Evolutionary conservation across 108 stramenopile species (phyloP).

Genomic region (Cyclostephanos tholiformis): DNA sequence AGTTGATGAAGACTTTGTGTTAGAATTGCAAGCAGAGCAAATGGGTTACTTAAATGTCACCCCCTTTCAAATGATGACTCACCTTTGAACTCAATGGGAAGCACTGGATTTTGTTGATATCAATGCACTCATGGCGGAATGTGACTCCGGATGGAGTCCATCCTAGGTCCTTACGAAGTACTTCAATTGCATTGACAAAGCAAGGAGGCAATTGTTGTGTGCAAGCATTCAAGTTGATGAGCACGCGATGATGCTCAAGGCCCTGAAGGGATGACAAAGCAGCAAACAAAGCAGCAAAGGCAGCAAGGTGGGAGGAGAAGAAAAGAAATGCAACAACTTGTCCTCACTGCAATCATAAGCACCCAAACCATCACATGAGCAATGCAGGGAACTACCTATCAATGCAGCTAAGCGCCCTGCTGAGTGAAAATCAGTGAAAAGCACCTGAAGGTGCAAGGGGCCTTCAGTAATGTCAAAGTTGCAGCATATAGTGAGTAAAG

Average conservation of each 20-base stretch:
- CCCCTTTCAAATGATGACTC: neutral
- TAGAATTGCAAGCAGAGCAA: neutral
- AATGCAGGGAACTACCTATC: too few species aligned
- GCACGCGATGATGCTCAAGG: neutral
- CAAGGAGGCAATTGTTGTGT: neutral
- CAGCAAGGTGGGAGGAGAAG: too few species aligned
- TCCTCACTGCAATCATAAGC: conserved; percentile 9
- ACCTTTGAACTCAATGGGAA: neutral
- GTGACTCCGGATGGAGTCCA: neutral
- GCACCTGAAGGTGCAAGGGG: too few species aligned
- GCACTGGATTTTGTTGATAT: neutral
- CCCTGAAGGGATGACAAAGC: neutral
- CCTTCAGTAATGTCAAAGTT: too few species aligned
- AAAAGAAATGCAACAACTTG: too few species aligned
- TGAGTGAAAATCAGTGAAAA: too few species aligned
- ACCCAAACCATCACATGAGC: too few species aligned
- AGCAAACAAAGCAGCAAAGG: neutral
- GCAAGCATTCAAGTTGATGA: neutral
- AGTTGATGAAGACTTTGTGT: too few species aligned
- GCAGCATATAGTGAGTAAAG: too few species aligned
- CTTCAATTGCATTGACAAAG: neutral
- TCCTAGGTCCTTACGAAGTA: neutral
- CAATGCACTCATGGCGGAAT: neutral
- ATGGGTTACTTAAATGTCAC: conserved; percentile 4
- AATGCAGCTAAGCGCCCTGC: too few species aligned